Conservation (phyloP, 306 rosid species). For the Cicer chorassanicum region DNA sequence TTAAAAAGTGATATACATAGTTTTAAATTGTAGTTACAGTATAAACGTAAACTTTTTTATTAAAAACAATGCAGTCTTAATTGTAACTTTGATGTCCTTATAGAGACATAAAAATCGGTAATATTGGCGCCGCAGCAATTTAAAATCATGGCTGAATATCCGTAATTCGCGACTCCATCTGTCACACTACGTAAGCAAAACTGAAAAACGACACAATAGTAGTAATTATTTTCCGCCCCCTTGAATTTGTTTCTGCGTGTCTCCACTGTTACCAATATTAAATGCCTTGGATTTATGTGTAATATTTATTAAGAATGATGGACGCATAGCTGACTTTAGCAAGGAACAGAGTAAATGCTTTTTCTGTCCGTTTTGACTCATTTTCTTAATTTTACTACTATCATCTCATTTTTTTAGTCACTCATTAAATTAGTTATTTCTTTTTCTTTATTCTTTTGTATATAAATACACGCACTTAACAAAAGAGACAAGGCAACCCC, state of each 20-base stretch:
- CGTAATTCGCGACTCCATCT: not conserved
- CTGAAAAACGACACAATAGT: constrained; percentile 1
- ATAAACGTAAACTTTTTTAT: fast-evolving
- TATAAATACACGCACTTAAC: constrained; percentile 31
- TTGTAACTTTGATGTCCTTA: too few relatives aligned
- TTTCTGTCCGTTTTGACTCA: constrained; percentile 57
- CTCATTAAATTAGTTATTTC: not conserved
- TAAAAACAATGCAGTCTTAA: too few relatives aligned
- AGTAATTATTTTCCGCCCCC: not conserved
- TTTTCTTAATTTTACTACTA: constrained; percentile 34
- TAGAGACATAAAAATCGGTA: too few relatives aligned
- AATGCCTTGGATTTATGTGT: constrained; percentile 33
- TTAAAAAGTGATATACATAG: too few relatives aligned
- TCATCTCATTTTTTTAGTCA: not conserved
- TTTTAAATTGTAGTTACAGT: too few relatives aligned
- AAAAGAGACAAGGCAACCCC: constrained; percentile 48
- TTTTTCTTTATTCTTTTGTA: not conserved
- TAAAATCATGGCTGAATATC: too few relatives aligned
- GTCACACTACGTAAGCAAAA: constrained; percentile 6
- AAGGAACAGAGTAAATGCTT: constrained; percentile 59
- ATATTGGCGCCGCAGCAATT: too few relatives aligned
- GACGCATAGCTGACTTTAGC: constrained; percentile 53
- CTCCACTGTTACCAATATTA: constrained; percentile 30
- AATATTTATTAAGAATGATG: constrained; percentile 4
- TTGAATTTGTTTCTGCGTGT: constrained; percentile 1